Conservation (phyloP, 2,329 filamentous ascomycete genomes). For the Aureobasidium sp. region DNA sequence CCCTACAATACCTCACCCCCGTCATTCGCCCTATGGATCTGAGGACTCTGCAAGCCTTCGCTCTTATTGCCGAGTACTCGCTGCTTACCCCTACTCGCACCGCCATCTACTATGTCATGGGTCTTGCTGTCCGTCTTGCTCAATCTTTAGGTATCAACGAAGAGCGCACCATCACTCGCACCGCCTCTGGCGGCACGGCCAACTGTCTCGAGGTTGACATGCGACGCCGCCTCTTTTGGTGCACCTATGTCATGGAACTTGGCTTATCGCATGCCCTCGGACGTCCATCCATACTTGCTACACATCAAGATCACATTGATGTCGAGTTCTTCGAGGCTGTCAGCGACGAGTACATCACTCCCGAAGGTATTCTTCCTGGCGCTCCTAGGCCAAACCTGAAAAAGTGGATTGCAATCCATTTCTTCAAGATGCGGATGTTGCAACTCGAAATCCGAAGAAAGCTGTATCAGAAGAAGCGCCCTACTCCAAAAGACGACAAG, state of each 20-base stretch:
- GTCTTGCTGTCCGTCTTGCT: constrained; percentile 77
- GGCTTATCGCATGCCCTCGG: constrained; percentile 84
- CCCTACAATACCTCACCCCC: constrained; percentile 74
- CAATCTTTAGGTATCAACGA: constrained; percentile 84
- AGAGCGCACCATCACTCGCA: constrained; percentile 73
- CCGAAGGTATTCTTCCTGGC: constrained; percentile 61
- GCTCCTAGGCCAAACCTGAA: constrained; percentile 64
- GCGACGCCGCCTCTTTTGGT: constrained; percentile 83
- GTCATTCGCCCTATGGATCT: constrained; percentile 84
- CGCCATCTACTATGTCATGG: constrained; percentile 88
- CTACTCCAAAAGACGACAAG: constrained; percentile 67
- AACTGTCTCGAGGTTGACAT: constrained; percentile 79
- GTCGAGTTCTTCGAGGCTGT: constrained; percentile 78
- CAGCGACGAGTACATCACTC: constrained; percentile 76
- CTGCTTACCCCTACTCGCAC: constrained; percentile 85
- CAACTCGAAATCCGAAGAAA: constrained; percentile 83
- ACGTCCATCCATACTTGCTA: constrained; percentile 77
- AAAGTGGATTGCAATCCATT: constrained; percentile 86
- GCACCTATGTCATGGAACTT: constrained; percentile 79
- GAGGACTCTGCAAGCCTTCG: constrained; percentile 81
- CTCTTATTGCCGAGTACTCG: constrained; percentile 84
- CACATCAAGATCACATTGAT: constrained; percentile 72
- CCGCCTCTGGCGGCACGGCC: constrained; percentile 51
- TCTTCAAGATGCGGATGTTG: constrained; percentile 81
- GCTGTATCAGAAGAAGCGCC: constrained; percentile 76